These are phyloP conservation scores for Zygnema circumcarinatum DNA, from an alignment of 139 green algal genomes.

Conservation along the genomic window DNA sequence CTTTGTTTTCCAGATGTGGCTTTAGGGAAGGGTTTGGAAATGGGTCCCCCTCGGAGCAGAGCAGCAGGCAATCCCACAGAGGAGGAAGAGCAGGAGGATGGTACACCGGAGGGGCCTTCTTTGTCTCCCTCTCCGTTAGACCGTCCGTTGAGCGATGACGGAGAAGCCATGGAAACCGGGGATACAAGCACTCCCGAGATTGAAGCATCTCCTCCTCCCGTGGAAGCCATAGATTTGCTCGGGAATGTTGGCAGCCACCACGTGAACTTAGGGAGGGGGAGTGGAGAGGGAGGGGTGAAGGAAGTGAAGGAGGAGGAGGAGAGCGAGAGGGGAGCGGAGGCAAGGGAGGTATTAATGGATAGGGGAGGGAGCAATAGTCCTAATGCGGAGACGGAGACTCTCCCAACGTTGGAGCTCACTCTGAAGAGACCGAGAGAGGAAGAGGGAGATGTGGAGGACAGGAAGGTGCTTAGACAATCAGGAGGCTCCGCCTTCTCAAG, in stretches of 20 bases:
- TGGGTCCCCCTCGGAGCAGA: not conserved
- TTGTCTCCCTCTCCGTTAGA: not conserved
- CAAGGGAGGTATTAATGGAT: constrained; percentile 17
- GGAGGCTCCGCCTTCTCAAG: constrained; percentile 45
- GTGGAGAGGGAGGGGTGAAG: not conserved
- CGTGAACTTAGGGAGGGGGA: not conserved
- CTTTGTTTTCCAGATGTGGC: not conserved
- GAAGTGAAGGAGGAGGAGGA: not conserved
- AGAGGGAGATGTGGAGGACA: constrained; percentile 34
- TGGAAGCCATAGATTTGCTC: constrained; percentile 31
- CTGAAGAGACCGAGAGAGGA: constrained; percentile 4
- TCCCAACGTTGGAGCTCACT: not conserved
- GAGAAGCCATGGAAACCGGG: not conserved
- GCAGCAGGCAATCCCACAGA: not conserved
- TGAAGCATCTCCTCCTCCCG: constrained; percentile 3
- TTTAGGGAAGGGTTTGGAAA: not conserved
- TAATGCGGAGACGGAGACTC: not conserved
- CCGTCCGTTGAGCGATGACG: not conserved
- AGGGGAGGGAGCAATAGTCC: not conserved
- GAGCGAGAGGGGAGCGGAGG: not conserved
- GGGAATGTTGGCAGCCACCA: not conserved
- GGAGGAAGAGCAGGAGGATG: not conserved
- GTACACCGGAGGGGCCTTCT: not conserved
- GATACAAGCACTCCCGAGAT: not conserved
- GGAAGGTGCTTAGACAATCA: constrained; percentile 35